Percentiles rank a stretch among this genome's conserved stretches.
These are phyloP conservation scores for Prunus kanzakura DNA, from an alignment of 306 rosid species.

Conservation along the genomic window DNA sequence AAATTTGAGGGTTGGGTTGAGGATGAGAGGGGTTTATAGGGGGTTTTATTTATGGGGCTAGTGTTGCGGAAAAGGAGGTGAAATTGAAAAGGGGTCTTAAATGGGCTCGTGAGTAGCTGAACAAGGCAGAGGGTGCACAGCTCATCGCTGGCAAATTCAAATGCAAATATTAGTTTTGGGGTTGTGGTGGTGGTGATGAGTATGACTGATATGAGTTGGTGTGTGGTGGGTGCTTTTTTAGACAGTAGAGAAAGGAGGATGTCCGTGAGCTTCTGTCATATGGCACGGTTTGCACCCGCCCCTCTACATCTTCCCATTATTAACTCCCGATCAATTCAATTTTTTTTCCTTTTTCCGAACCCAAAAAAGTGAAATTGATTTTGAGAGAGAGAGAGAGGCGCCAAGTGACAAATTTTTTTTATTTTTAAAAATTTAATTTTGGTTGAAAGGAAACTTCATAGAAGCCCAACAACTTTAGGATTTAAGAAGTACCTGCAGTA, in stretches of 20 bases:
- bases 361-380: background rate
- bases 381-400: background rate
- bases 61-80: constrained; percentile 26
- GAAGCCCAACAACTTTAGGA: background rate
- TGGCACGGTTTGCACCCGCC: constrained; percentile 6
- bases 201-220: constrained; percentile 27
- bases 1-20: background rate
- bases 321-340: background rate
- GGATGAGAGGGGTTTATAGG: background rate
- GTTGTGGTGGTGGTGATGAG: constrained; percentile 17
- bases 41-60: constrained; percentile 15
- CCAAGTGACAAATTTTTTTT: background rate
- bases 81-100: constrained; percentile 32
- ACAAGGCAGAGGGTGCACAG: constrained; percentile 35
- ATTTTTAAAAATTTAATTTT: background rate
- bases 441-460: background rate
- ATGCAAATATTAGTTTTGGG: constrained; percentile 11
- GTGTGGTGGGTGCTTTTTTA: constrained; percentile 47
- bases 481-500: background rate
- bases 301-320: background rate
- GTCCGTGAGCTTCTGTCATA: constrained; percentile 17
- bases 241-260: constrained; percentile 4
- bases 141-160: constrained; percentile 29
- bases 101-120: constrained; percentile 65
- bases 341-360: background rate